These are phyloP conservation scores for Gastrolobium bilobum DNA, from an alignment of 306 rosid species.

Conservation along the genomic window DNA sequence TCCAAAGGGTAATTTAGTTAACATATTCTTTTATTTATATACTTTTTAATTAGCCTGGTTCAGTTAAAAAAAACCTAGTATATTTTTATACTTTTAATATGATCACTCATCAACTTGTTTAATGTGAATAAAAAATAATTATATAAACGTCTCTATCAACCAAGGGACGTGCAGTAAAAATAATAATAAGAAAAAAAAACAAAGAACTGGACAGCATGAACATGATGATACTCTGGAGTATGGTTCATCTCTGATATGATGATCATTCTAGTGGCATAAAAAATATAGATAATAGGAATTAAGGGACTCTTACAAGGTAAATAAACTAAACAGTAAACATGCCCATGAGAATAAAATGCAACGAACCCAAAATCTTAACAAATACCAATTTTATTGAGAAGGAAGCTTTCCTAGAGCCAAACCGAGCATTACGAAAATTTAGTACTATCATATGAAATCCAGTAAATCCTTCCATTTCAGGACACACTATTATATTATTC, in stretches of 20 bases:
- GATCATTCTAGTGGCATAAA: slow-evolving; percentile 34
- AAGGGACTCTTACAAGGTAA: slow-evolving; percentile 24
- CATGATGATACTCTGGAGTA: background rate
- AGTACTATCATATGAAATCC: background rate
- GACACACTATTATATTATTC: background rate
- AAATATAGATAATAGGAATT: background rate
- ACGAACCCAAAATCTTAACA: background rate
- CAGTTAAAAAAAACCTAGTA: no score
- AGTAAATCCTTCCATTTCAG: slow-evolving; percentile 26
- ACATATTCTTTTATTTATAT: no score
- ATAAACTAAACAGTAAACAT: background rate
- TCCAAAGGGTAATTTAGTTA: no score
- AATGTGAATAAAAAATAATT: no score
- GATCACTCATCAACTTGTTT: no score
- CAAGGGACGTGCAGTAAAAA: no score
- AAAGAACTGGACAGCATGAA: background rate
- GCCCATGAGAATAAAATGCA: slow-evolving; percentile 4
- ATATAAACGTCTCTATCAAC: no score
- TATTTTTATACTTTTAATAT: no score
- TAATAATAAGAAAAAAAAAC: slow-evolving; percentile 4
- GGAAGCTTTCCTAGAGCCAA: slow-evolving; percentile 3
- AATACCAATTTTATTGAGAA: background rate
- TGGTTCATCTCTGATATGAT: slow-evolving; percentile 10
- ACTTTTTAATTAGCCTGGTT: no score
- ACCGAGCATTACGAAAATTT: slow-evolving; percentile 24